Evolutionary conservation across 2,329 filamentous ascomycete species (phyloP), one percentile per base, ranked within the genome.

Genomic region (Pseudohalonectria lignicola): DNA sequence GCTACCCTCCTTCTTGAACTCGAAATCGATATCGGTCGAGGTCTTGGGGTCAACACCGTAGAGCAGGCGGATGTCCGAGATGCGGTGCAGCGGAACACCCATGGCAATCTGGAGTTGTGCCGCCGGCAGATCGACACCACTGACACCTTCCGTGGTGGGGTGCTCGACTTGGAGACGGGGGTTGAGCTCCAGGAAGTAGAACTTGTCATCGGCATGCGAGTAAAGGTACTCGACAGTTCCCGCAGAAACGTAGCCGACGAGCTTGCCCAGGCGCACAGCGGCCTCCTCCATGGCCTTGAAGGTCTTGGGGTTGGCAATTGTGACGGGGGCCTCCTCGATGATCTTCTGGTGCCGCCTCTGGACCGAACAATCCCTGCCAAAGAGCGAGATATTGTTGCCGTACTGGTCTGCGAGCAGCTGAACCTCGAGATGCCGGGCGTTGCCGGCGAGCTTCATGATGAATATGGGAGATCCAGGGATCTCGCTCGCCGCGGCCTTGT

Each of bases 271-370:
- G 50, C 92, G 86, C 34, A 98, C 92, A 34, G 92, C 92, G 31
- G 92, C 90, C 52, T 88, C 82, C 67, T 96, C 93, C 92, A 98
- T 98, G 40, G 82, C 79, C 57, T 83, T 82, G 78, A 98, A 98
- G 36, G 88, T 95, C 45, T 76, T 69, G 35, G 79, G 69, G 61
- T 86, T 92, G 39, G 92, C 93, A 49, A 98, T 94, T 28, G 92
- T 98, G 49, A 96, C 93, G 28, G 92, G 92, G 5, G 92, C 92
- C 64, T 98, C 92, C 62, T 98, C 92, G 47, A 98, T 98, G 61
- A 98, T 98, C 74, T 98, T 98, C 64, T 98, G 93, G 66, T 98
- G 93, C 60, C 92, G 79, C 63, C 92, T 79, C 69, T 98, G 92
- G 12, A 98, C 92, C 49, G 92, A 98, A 61, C 92, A 98, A 69